phyloP scores from a whole-genome alignment of 768 basidiomycete genomes.

The Mycena alexandri region DNA sequence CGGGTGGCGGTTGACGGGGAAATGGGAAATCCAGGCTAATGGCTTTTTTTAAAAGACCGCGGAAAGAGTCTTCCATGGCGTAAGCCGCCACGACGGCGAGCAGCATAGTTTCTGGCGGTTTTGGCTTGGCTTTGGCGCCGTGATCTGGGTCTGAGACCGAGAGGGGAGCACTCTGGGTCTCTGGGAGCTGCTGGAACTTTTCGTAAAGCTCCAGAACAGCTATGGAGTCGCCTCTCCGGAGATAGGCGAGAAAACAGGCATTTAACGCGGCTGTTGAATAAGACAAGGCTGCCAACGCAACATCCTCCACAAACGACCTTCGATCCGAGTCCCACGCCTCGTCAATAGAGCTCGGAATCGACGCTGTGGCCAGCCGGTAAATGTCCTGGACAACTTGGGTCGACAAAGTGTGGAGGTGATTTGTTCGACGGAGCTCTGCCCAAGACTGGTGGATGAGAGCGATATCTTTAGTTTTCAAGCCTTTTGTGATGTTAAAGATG shows the following conservation, averaged over 20 bases:
- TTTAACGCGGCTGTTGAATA: conserved; percentile 62
- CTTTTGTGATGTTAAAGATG: conserved; percentile 54
- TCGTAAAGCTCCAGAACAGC: conserved; percentile 61
- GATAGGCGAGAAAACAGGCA: conserved; percentile 61
- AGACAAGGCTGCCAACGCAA: conserved; percentile 64
- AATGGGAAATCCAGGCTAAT: conserved; percentile 55
- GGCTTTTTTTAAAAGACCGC: conserved; percentile 62
- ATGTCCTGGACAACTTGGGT: conserved; percentile 53
- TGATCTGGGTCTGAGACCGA: conserved; percentile 31
- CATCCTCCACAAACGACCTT: conserved; percentile 53
- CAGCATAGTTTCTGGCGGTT: conserved; percentile 53
- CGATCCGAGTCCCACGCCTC: conserved; percentile 45
- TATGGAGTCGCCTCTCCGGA: conserved; percentile 56
- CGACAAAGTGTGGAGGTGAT: conserved; percentile 62
- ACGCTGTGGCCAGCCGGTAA: conserved; percentile 51
- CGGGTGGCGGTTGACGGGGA: conserved; percentile 47
- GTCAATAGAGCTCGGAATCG: conserved; percentile 37
- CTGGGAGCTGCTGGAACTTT: conserved; percentile 48
- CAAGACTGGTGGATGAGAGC: conserved; percentile 51
- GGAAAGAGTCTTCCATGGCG: conserved; percentile 70
- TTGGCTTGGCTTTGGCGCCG: conserved; percentile 8
- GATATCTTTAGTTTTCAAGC: conserved; percentile 52
- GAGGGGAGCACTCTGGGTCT: conserved; percentile 36
- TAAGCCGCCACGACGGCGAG: conserved; percentile 71
- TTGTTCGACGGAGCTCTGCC: conserved; percentile 56